phyloP scores from a whole-genome alignment of 2,329 filamentous ascomycete genomes.

The Nemania sp. region DNA sequence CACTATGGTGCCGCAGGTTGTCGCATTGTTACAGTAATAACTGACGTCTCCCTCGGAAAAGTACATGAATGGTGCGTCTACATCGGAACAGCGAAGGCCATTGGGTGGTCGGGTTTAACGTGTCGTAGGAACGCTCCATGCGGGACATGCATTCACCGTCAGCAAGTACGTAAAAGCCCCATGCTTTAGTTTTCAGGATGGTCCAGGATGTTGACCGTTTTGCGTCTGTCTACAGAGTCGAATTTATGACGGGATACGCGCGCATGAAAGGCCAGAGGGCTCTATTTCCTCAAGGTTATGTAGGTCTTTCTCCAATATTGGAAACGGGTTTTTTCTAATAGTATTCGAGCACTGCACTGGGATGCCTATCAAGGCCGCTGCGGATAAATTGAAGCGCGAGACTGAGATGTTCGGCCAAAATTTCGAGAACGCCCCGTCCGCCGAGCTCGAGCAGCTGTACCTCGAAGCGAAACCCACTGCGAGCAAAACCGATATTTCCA shows the following conservation, averaged over 20 bases:
- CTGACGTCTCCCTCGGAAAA: slow-evolving; percentile 17
- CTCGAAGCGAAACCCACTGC: slow-evolving; percentile 71
- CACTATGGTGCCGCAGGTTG: not conserved
- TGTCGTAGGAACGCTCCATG: slow-evolving; percentile 72
- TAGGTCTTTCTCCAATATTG: too few species aligned
- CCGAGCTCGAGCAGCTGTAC: slow-evolving; percentile 57
- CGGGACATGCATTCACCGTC: slow-evolving; percentile 93
- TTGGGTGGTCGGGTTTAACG: not conserved
- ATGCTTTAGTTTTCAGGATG: too few species aligned
- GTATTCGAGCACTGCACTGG: slow-evolving; percentile 37
- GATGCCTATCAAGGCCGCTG: slow-evolving; percentile 37
- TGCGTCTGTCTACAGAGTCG: slow-evolving; percentile 51
- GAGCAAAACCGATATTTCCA: slow-evolving; percentile 84
- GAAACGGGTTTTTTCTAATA: too few species aligned
- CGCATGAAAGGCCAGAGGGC: slow-evolving; percentile 90
- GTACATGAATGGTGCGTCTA: slow-evolving; percentile 71
- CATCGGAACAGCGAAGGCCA: not conserved
- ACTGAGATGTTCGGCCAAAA: slow-evolving; percentile 41
- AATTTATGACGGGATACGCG: slow-evolving; percentile 88
- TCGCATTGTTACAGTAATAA: not conserved
- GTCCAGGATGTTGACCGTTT: not conserved
- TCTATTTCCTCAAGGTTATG: slow-evolving; percentile 46
- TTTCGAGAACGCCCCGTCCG: slow-evolving; percentile 61
- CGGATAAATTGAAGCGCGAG: slow-evolving; percentile 37
- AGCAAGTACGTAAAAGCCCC: slow-evolving; percentile 69